phyloP scores from a whole-genome alignment of 1,284 basidiomycete species.

The Sporisorium scitamineum region DNA sequence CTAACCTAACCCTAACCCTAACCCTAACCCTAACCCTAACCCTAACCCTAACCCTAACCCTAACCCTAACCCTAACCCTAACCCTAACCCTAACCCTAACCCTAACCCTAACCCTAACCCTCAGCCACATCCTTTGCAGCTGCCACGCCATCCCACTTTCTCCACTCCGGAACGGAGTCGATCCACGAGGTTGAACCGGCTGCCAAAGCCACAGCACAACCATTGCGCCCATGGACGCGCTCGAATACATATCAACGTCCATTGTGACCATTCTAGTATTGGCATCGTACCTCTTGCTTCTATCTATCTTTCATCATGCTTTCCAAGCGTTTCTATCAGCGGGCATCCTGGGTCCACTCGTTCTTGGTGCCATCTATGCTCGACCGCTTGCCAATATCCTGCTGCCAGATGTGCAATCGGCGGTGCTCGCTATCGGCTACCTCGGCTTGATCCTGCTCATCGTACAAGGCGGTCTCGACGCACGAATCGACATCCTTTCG shows the following conservation, averaged over 20 bases:
- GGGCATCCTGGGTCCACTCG: constrained; percentile 71
- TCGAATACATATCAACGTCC: constrained; percentile 26
- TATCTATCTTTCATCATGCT: constrained; percentile 54
- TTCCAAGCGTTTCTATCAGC: constrained; percentile 59
- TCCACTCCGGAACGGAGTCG: too few relatives aligned
- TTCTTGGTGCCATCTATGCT: constrained; percentile 73
- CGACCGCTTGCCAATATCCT: constrained; percentile 72
- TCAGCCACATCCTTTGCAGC: too few relatives aligned
- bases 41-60: too few relatives aligned
- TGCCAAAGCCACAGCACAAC: too few relatives aligned
- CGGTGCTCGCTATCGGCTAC: constrained; percentile 73
- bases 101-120: too few relatives aligned
- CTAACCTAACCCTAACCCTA: too few relatives aligned
- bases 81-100: too few relatives aligned
- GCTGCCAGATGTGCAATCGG: constrained; percentile 70
- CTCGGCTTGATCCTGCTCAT: constrained; percentile 74
- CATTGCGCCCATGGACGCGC: constrained; percentile 12
- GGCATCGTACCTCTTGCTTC: constrained; percentile 68
- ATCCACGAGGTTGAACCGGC: too few relatives aligned
- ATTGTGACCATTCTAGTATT: constrained; percentile 26
- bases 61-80: too few relatives aligned
- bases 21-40: too few relatives aligned
- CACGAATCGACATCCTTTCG: constrained; percentile 37
- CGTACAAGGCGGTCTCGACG: constrained; percentile 71
- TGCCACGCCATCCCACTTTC: too few relatives aligned